Evolutionary conservation across 2,329 filamentous ascomycete species (phyloP), one percentile per base, ranked within the genome.

Genomic region (Colletotrichum brevisporum): DNA sequence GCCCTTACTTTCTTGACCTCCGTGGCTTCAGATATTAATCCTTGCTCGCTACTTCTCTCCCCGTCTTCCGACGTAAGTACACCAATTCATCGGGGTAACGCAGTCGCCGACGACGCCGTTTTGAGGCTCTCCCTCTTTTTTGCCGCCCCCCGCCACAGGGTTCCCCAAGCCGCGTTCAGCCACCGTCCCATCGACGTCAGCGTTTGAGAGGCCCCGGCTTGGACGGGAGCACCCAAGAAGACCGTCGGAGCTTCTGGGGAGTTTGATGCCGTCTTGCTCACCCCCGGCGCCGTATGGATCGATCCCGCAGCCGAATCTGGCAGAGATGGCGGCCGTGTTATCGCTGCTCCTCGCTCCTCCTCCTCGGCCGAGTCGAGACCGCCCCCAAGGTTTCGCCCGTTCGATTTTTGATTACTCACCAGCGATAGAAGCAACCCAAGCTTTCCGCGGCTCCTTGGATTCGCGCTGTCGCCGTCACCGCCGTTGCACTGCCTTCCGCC

Each of bases 221-320:
- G 31, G 21, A 43, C 66, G 41, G 50, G 31, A 60, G 21, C 18
- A 27, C 31, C 43, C 36, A 45, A 31, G 12, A 24, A 53, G 60
- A 36, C 62, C n/a, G 36, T 26, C 31, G 48, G 66, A 39, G n/a
- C n/a, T 36, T 36, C 60, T 65, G 16, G 61, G 12, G 31, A 59
- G 16, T 55, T 45, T 18, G 62, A 47, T 60, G 62, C 13, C 66
- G 54, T 66, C 51, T 66, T 56, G 31, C 26, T 27, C 9, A 59
- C 21, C n/a, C 39, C 43, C 60, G 48, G 53, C 21, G 61, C 62
- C 62, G 50, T 54, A 36, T 66, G 60, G n/a, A 50, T 64, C 48
- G 65, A 58, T n/a, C 36, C 13, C 21, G 65, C 39, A 13, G 31
- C 65, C 52, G 39, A 45, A 13, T 41, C 53, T 21, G 26, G 39